phyloP scores from a whole-genome alignment of 768 basidiomycete species.

The Pleurotus djamor region DNA sequence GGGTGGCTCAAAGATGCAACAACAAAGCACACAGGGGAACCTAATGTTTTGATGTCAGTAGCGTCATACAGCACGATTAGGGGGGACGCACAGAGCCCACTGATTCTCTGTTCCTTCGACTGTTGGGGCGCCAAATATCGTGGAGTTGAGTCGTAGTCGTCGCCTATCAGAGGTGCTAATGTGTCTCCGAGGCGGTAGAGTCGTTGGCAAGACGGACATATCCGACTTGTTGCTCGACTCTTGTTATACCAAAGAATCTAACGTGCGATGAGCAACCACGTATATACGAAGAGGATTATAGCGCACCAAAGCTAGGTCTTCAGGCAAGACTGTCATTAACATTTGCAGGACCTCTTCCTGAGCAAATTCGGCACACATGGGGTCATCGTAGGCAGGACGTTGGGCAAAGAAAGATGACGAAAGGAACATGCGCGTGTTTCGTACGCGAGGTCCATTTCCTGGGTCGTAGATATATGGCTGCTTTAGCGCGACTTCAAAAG shows the following conservation, averaged over 20 bases:
- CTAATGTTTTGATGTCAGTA: constrained; percentile 30
- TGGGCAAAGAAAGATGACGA: constrained; percentile 62
- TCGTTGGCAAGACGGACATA: constrained; percentile 78
- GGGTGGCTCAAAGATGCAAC: constrained; percentile 68
- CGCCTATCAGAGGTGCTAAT: constrained; percentile 39
- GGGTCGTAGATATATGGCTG: constrained; percentile 73
- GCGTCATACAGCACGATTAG: background rate
- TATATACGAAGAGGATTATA: background rate
- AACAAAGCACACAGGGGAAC: constrained; percentile 77
- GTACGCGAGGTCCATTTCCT: constrained; percentile 77
- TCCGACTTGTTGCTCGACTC: constrained; percentile 63
- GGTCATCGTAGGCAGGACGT: constrained; percentile 59
- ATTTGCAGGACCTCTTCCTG: constrained; percentile 73
- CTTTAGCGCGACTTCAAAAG: constrained; percentile 24
- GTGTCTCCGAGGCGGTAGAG: constrained; percentile 70
- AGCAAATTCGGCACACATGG: constrained; percentile 75
- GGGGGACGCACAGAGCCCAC: constrained; percentile 66
- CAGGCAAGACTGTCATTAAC: constrained; percentile 65
- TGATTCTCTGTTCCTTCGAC: constrained; percentile 63
- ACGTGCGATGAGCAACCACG: background rate
- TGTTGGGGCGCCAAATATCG: constrained; percentile 35
- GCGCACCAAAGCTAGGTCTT: constrained; percentile 69
- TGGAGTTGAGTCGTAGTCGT: constrained; percentile 14
- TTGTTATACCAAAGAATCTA: constrained; percentile 88
- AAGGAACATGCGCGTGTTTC: constrained; percentile 65